Conservation (phyloP, 345 rosid species). For the Gossypium rotundifolium region DNA sequence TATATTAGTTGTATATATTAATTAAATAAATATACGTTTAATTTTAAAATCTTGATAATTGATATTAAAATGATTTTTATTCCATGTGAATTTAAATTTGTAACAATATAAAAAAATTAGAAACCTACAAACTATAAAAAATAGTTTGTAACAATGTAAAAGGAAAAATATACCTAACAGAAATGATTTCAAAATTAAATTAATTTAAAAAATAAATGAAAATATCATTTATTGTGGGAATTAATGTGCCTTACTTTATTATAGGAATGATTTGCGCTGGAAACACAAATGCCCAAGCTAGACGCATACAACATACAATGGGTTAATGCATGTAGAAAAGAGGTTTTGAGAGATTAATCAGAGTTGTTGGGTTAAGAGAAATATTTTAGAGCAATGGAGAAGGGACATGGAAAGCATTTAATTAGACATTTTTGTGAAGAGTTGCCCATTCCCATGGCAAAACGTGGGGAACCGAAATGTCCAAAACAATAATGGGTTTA, state of each 20-base stretch:
- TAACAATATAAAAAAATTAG: too few relatives aligned
- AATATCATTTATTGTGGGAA: too few relatives aligned
- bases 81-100: too few relatives aligned
- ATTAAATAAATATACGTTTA: too few relatives aligned
- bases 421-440: conserved; percentile 1
- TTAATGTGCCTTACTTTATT: not conserved
- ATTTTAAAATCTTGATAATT: too few relatives aligned
- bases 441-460: conserved; percentile 18
- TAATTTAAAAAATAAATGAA: too few relatives aligned
- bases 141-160: too few relatives aligned
- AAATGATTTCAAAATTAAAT: too few relatives aligned
- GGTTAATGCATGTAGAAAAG: not conserved
- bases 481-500: conserved; percentile 32
- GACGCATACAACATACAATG: not conserved
- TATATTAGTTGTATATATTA: not conserved
- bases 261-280: conserved; percentile 16
- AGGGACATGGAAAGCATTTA: conserved; percentile 4
- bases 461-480: conserved; percentile 45
- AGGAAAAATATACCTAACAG: too few relatives aligned
- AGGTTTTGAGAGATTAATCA: not conserved
- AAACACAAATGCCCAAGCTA: not conserved
- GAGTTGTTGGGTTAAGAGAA: not conserved
- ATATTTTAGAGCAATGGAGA: not conserved
- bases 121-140: too few relatives aligned
- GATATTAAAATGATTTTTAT: too few relatives aligned